phyloP scores from a whole-genome alignment of 352 stramenopile species.

The Sclerospora graminicola region DNA sequence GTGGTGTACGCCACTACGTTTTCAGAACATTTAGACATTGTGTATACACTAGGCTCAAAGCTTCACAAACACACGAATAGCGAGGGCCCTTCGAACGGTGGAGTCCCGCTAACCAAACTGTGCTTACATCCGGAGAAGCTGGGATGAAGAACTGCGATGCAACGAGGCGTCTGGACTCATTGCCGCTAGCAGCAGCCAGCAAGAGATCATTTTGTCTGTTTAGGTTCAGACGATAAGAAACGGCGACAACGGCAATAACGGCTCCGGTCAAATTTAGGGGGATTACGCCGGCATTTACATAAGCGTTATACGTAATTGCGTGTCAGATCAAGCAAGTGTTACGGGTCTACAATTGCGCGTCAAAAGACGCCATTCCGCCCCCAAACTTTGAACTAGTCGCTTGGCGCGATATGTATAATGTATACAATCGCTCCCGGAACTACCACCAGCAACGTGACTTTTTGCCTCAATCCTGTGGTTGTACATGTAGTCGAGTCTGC shows the following conservation, averaged over 20 bases:
- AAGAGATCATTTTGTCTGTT: slow-evolving; percentile 1
- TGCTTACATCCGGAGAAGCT: slow-evolving; percentile 4
- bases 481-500: too few species aligned
- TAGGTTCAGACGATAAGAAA: slow-evolving; percentile 7
- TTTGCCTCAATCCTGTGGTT: too few species aligned
- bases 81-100: background rate
- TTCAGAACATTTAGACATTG: slow-evolving; percentile 4
- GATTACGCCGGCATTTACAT: background rate
- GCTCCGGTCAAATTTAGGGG: background rate
- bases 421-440: too few species aligned
- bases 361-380: too few species aligned
- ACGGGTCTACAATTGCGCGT: too few species aligned
- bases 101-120: background rate
- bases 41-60: slow-evolving; percentile 8
- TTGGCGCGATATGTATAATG: too few species aligned
- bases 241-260: slow-evolving; percentile 4
- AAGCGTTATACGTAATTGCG: background rate
- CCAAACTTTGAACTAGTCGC: too few species aligned
- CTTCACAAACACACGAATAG: background rate
- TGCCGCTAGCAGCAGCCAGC: slow-evolving; percentile 5
- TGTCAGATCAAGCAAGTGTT: background rate
- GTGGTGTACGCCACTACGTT: slow-evolving; percentile 1
- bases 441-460: too few species aligned
- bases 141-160: slow-evolving; percentile 10
- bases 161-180: slow-evolving; percentile 14